A percentile compares a stretch with the other conserved stretches of the same genome.
Evolutionary conservation across 257 asterid genomes (phyloP).

Genomic region (Perilla frutescens): DNA sequence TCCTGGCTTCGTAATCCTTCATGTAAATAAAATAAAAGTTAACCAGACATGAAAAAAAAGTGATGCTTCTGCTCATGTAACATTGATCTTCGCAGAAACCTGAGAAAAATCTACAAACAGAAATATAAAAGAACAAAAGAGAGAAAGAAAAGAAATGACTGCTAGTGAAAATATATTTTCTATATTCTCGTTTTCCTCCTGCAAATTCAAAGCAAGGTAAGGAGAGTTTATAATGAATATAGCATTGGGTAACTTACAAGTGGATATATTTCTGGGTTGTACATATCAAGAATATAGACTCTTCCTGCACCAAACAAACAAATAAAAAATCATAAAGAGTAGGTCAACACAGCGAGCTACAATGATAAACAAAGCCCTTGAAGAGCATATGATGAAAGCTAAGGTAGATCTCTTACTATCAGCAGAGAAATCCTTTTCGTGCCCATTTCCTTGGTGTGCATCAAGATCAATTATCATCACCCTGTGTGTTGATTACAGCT

Average conservation of each 20-base stretch:
- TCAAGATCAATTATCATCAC: constrained; percentile 97
- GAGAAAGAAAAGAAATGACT: neutral
- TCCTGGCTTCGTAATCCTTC: constrained; percentile 83
- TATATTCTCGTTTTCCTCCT: constrained; percentile 10
- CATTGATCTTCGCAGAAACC: constrained; percentile 12
- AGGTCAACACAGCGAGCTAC: constrained; percentile 6
- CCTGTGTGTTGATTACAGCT: constrained; percentile 50
- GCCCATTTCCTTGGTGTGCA: constrained; percentile 99
- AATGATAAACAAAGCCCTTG: constrained; percentile 8
- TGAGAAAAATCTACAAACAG: neutral
- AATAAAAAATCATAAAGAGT: constrained; percentile 29
- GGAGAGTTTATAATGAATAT: constrained; percentile 2
- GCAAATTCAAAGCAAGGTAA: constrained; percentile 23
- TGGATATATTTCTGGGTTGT: constrained; percentile 94
- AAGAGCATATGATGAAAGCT: constrained; percentile 33
- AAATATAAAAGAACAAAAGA: neutral
- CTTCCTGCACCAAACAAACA: constrained; percentile 61
- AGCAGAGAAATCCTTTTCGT: constrained; percentile 76
- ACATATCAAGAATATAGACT: constrained; percentile 94
- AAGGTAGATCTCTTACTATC: constrained; percentile 62
- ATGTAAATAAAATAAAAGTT: neutral
- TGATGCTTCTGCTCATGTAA: constrained; percentile 11
- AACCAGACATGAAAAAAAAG: constrained; percentile 4
- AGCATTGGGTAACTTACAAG: constrained; percentile 57
- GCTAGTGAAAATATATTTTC: constrained; percentile 5